These are phyloP conservation scores for Hypsizygus ulmarius DNA, from an alignment of 1,284 basidiomycete genomes.

Conservation along the genomic window DNA sequence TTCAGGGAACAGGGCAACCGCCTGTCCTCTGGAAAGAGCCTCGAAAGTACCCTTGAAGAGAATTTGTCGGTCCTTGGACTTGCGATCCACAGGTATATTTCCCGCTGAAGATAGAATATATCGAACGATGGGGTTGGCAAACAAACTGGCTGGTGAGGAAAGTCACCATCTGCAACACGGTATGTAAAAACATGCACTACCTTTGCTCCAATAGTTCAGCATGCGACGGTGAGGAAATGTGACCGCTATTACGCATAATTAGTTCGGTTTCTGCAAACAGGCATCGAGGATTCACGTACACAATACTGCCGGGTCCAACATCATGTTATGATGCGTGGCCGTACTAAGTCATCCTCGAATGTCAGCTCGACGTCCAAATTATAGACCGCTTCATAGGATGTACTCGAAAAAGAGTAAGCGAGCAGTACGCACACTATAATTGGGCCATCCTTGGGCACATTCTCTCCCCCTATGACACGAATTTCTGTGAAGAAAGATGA, in stretches of 20 bases:
- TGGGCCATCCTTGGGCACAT: slow-evolving; percentile 81
- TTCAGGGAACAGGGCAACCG: slow-evolving; percentile 93
- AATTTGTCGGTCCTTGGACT: slow-evolving; percentile 84
- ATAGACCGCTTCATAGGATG: not conserved
- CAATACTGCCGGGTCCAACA: slow-evolving; percentile 79
- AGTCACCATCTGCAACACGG: slow-evolving; percentile 1
- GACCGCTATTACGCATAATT: slow-evolving; percentile 46
- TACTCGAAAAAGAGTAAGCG: not conserved
- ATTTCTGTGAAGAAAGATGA: slow-evolving; percentile 87
- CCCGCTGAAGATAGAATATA: slow-evolving; percentile 85
- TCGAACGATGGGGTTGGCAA: slow-evolving; percentile 71
- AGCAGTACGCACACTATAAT: slow-evolving; percentile 74
- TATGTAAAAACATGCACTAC: slow-evolving; percentile 28
- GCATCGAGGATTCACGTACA: slow-evolving; percentile 49
- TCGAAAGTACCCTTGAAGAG: slow-evolving; percentile 92
- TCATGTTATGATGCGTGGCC: slow-evolving; percentile 91
- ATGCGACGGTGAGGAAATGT: slow-evolving; percentile 77
- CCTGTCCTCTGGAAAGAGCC: slow-evolving; percentile 73
- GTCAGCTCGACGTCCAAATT: not conserved
- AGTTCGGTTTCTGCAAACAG: slow-evolving; percentile 2
- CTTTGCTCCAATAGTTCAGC: slow-evolving; percentile 94
- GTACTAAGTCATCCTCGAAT: slow-evolving; percentile 45
- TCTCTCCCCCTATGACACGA: slow-evolving; percentile 79
- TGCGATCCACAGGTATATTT: slow-evolving; percentile 94
- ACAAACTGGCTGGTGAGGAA: slow-evolving; percentile 57